These are phyloP conservation scores for Antitrichia curtipendula DNA, from an alignment of 225 moss, liverwort and hornwort genomes.

Conservation along the genomic window DNA sequence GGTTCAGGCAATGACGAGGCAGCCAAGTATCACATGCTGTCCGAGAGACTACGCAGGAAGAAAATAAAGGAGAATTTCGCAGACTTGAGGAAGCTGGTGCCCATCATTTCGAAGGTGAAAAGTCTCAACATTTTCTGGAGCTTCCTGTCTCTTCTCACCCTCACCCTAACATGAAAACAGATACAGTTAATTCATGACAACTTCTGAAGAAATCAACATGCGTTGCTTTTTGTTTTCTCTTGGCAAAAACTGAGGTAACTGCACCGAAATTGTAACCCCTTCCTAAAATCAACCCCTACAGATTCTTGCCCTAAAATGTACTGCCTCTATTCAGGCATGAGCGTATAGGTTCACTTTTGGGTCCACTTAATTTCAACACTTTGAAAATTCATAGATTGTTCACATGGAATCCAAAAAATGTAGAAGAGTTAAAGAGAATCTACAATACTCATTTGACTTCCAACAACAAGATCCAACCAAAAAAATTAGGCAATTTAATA, in stretches of 20 bases:
- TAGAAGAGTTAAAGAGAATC: not conserved
- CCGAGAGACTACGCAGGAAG: conserved; percentile 51
- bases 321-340: not conserved
- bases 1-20: conserved; percentile 17
- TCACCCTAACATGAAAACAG: not conserved
- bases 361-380: not conserved
- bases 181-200: not conserved
- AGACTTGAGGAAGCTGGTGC: conserved; percentile 46
- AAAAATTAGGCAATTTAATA: not conserved
- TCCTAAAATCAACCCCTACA: not conserved
- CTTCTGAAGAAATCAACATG: not conserved
- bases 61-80: conserved; percentile 63
- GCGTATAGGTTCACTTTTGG: not conserved
- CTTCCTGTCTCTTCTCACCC: not conserved
- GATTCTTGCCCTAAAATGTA: not conserved
- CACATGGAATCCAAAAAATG: not conserved
- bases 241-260: not conserved
- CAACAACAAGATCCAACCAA: not conserved
- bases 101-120: conserved; percentile 66
- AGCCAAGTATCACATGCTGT: conserved; percentile 43
- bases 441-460: not conserved
- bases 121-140: not conserved
- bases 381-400: not conserved
- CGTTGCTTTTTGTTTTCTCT: not conserved
- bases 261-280: not conserved